These are phyloP conservation scores for Aspergillus ruber DNA, from an alignment of 2,329 filamentous ascomycete genomes.

Conservation along the genomic window DNA sequence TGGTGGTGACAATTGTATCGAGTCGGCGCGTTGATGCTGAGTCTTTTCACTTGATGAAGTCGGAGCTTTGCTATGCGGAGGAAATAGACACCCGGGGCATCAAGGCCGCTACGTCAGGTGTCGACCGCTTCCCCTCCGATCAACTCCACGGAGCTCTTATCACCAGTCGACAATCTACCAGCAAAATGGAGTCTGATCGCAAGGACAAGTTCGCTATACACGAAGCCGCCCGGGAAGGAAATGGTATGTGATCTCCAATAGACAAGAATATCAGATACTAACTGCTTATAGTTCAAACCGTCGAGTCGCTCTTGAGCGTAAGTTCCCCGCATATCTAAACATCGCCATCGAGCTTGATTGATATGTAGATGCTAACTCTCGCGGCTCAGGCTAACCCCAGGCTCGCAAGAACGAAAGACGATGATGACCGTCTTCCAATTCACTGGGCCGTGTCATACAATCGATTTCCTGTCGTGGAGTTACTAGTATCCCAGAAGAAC, in stretches of 20 bases:
- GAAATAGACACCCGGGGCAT: slow-evolving; percentile 7
- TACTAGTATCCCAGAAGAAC: slow-evolving; percentile 62
- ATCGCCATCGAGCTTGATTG: slow-evolving; percentile 6
- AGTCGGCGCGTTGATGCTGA: background rate
- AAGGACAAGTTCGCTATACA: slow-evolving; percentile 73
- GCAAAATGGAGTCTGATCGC: slow-evolving; percentile 36
- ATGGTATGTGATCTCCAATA: slow-evolving; percentile 50
- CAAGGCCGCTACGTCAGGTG: background rate
- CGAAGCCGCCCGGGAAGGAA: slow-evolving; percentile 77
- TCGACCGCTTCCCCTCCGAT: background rate
- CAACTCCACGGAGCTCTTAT: background rate
- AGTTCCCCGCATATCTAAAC: slow-evolving; percentile 19
- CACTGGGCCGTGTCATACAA: slow-evolving; percentile 93
- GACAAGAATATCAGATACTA: slow-evolving; percentile 5
- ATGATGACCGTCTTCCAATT: slow-evolving; percentile 81
- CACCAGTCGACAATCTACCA: slow-evolving; percentile 1
- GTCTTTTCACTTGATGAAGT: background rate
- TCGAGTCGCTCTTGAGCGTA: slow-evolving; percentile 69
- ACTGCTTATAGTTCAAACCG: slow-evolving; percentile 52
- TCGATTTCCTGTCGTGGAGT: slow-evolving; percentile 63
- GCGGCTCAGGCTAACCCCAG: slow-evolving; percentile 69
- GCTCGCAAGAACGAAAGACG: slow-evolving; percentile 66
- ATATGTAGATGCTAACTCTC: background rate
- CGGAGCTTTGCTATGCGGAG: background rate
- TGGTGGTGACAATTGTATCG: background rate